Base-by-base conservation (phyloP, 2,329 filamentous ascomycete genomes). In the Epicoccum sorghinum region DNA sequence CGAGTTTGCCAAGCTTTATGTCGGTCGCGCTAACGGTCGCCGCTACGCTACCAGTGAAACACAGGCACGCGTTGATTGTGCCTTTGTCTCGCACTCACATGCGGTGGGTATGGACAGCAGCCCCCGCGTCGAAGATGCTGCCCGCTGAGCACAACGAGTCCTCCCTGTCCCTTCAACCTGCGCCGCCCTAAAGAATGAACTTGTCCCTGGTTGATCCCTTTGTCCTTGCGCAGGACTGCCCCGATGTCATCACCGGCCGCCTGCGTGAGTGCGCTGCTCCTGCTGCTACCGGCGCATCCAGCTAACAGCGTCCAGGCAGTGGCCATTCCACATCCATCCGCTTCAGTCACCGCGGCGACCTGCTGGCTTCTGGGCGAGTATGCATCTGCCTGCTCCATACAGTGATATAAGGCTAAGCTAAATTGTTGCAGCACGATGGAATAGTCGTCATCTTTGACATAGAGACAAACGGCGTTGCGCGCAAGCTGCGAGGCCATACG, bases 381-480 rank as follows among this genome's bases (percentile, higher is more conserved):
- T 57, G 75, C 62, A 44, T 35, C 30, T 30, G 40, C 7, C 12
- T 36, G 23, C 9, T 33, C 32, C 10, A 18, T 18, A 18, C 18
- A 18, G 18, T 18, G 2, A 5, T 33, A 29, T 3, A 29, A 29
- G 32, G 4, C 32, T 33, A 5, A 33, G 10, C 32, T 33, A n/a
- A 29, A 29, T 12, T 33, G 32, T 12, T 33, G 8, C 60, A 84
- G 82, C 80, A 85, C 58, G 95, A 99, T 78, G 95, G 95, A 63
- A 95, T 91, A 4, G 89, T 99, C 36, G 91, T 96, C 50, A 89
- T 99, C 41, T 99, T 96, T 83, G 95, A 99, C 72, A 86, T 98
- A 44, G 96, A 99, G 77, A 99, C 96, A 8, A 96, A 96, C 82
- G 93, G 95, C 33, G 91, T 98, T 4, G 95, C 95, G 54, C 89